A percentile compares a stretch with the other conserved stretches of the same genome.
Conservation (phyloP, 306 rosid genomes). For the Abrus pulchellus region DNA sequence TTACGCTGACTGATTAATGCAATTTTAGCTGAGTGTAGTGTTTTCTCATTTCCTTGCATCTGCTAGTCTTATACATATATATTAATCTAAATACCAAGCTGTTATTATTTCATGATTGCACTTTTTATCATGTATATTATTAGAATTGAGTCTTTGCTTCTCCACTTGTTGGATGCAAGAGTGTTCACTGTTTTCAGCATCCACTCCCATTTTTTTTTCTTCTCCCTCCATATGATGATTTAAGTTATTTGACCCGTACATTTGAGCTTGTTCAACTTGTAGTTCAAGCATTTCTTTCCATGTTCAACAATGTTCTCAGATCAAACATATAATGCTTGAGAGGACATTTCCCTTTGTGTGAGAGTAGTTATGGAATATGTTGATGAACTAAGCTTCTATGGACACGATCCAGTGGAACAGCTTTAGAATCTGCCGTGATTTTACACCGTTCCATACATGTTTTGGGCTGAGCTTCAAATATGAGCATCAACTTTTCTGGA, state of each 20-base stretch:
- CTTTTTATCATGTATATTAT: not conserved
- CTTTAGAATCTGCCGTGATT: not conserved
- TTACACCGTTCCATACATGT: not conserved
- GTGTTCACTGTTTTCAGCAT: not conserved
- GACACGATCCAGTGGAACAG: not conserved
- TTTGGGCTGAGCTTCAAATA: not conserved
- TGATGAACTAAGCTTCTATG: not conserved
- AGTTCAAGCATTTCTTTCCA: not conserved
- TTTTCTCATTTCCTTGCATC: constrained; percentile 41
- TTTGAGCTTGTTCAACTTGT: not conserved
- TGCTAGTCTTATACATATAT: constrained; percentile 47
- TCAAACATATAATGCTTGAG: not conserved
- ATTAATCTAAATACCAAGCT: not conserved
- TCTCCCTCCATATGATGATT: not conserved
- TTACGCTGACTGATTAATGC: constrained; percentile 62
- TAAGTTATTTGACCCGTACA: too few relatives aligned
- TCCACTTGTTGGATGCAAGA: not conserved
- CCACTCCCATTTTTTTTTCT: not conserved
- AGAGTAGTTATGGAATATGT: not conserved
- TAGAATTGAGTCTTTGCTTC: not conserved
- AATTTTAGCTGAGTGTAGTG: constrained; percentile 56
- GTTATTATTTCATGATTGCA: not conserved
- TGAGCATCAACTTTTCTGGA: not conserved
- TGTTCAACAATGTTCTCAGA: not conserved
- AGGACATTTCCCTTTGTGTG: not conserved